Conservation (phyloP, 495 filamentous ascomycete genomes). For the Neurospora sp. region DNA sequence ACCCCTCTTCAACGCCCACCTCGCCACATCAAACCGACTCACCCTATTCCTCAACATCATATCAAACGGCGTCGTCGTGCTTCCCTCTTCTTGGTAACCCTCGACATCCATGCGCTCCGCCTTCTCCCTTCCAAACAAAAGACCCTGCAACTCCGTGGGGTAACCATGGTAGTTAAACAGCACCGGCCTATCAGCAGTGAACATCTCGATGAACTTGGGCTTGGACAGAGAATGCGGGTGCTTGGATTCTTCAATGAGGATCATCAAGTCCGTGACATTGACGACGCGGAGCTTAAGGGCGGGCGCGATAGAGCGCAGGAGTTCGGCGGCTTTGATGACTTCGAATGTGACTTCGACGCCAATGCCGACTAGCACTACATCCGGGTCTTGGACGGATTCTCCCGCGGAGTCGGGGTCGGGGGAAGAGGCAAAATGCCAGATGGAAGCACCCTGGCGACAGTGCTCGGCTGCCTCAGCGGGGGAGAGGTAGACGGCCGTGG, state of each 20-base stretch:
- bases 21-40: constrained; percentile 52
- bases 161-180: constrained; percentile 71
- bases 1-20: constrained; percentile 36
- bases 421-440: constrained; percentile 53
- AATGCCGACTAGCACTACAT: constrained; percentile 61
- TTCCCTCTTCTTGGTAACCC: constrained; percentile 64
- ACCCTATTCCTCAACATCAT: constrained; percentile 63
- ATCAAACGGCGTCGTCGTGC: constrained; percentile 63
- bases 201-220: constrained; percentile 47
- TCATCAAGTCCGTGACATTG: constrained; percentile 68
- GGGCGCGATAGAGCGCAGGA: constrained; percentile 45
- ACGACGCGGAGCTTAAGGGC: constrained; percentile 51
- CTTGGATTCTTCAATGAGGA: constrained; percentile 45
- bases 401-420: not conserved
- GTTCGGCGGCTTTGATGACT: constrained; percentile 51
- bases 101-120: constrained; percentile 44
- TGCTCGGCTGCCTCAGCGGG: constrained; percentile 56
- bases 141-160: constrained; percentile 48
- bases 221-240: constrained; percentile 54
- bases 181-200: constrained; percentile 49
- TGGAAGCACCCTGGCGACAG: constrained; percentile 51
- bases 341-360: constrained; percentile 65
- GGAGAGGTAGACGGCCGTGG: constrained; percentile 55
- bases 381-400: constrained; percentile 33
- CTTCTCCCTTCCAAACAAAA: constrained; percentile 49